Evolutionary conservation across 1,139 yeast genomes (phyloP), one percentile per base, ranked within the genome.

Genomic region (Kodamaea derodonti): DNA sequence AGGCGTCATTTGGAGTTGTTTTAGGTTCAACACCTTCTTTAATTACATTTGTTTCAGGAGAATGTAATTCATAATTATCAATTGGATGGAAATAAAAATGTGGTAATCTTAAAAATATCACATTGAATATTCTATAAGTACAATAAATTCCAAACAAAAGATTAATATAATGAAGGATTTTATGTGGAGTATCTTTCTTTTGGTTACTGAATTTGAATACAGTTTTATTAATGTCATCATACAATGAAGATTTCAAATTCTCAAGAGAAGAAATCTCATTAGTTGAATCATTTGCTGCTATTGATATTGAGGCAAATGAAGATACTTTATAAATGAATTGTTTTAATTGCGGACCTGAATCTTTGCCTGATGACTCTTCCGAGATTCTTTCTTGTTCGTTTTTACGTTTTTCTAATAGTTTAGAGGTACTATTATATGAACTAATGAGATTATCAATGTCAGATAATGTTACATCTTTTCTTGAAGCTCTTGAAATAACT

Each of bases 111-210:
- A 73, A 38, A 3, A 69, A 33, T 24, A 71, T 43, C 27, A 72
- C 77, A 47, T 69, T 75, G 31, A 75, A 34, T 6, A 82, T 65
- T 33, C 87, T 64, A 58, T 83, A 84, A 26, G 80, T 48, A 58
- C 92, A 83, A 60, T 83, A 84, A 7, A 70, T 37, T 10, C 84
- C 72, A 50, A 83, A 78, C 5, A 54, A 50, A 32, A 47, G 34
- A 37, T 60, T 56, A 24, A 54, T 38, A 36, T 38, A 40, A 3
- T 33, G 33, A 8, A 42, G 27, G 5, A 40, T 15, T 29, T 25
- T 37, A 8, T 25, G 28, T 4, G 28, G 28, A 13, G 15, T 13
- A 9, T 17, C 17, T 25, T 14, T 12, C 17, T 25, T 25, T 25
- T 25, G 28, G 6, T 14, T 17, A 9, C 7, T 14, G 15, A 34